Evolutionary conservation across 345 rosid genomes (phyloP).

Genomic region (Citrus hindsii): DNA sequence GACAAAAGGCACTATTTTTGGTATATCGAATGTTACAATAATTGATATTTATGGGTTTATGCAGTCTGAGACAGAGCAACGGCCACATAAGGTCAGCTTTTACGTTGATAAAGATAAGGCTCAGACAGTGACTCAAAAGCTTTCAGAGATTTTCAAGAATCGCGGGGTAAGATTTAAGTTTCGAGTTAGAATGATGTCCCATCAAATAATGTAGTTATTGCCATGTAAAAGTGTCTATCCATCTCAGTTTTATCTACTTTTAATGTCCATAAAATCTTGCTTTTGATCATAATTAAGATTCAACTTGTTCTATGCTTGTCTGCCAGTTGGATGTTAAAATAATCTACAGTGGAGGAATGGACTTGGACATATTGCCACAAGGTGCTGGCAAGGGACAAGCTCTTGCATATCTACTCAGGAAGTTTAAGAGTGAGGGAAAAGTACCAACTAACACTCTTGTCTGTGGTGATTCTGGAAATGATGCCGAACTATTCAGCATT

Average conservation of each 20-base stretch:
- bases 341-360: conserved; percentile 93
- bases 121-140: conserved; percentile 48
- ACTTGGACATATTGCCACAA: conserved; percentile 88
- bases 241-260: not conserved
- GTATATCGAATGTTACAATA: conserved; percentile 1
- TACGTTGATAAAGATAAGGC: conserved; percentile 83
- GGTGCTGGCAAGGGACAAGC: conserved; percentile 99
- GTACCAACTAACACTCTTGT: conserved; percentile 82
- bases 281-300: not conserved
- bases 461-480: conserved; percentile 99
- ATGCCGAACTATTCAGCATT: conserved; percentile 92
- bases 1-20: not conserved
- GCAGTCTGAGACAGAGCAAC: conserved; percentile 89
- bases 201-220: not conserved
- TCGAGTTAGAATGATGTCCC: not conserved
- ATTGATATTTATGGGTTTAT: conserved; percentile 19
- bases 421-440: conserved; percentile 68
- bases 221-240: not conserved
- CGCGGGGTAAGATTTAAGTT: conserved; percentile 54
- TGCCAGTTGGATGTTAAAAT: conserved; percentile 89
- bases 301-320: not conserved
- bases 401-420: conserved; percentile 75
- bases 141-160: conserved; percentile 57
- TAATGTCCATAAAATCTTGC: not conserved
- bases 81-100: conserved; percentile 92